Base-by-base conservation (phyloP, 768 basidiomycete genomes). In the Mycena rosella region DNA sequence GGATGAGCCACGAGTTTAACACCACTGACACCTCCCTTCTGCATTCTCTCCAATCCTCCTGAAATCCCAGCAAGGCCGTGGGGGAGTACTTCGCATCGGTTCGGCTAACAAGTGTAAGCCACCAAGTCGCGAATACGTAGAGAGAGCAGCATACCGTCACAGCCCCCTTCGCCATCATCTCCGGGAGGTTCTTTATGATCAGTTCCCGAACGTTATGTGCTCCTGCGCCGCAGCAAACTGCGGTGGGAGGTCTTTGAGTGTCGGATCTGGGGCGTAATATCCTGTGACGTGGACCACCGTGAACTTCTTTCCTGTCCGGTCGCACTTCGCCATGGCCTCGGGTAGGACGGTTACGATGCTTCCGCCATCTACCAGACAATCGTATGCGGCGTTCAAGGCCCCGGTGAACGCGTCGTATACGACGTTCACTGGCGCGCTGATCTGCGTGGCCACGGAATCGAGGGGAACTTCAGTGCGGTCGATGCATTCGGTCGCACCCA, bases 21-120 rank as follows among this genome's bases (percentile, higher is more conserved):
- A 13, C 49, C 65, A 18, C 65, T 63, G 5, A 70, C 65, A 0
- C 22, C 22, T 15, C 55, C 61, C 20, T 51, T 18, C 49, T 59
- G 9, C 55, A 65, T 26, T 10, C 56, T 58, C 15, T 79, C 76
- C 54, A 88, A 71, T 13, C 82, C 87, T 17, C 74, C 74, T 32
- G 73, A 71, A 49, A 87, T 82, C 11, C 82, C 85, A 30, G 73
- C 76, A 27, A 87, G 74, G 10, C 87, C 86, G 14, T 77, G 77
- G 0, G 79, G 74, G 11, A 87, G 60, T 18, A 82, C 71, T 60
- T 86, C 82, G 13, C 82, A 76, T 24, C 75, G 75, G 73, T 83
- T 85, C 1, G 85, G 83, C 86, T 87, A 54, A 2, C 1, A 6
- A 32, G 17, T 52, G 30, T 57, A 20, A 24, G 44, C 18, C 40